These are phyloP conservation scores for Lophiotrema nucula DNA, from an alignment of 495 filamentous ascomycete species.

Conservation along the genomic window DNA sequence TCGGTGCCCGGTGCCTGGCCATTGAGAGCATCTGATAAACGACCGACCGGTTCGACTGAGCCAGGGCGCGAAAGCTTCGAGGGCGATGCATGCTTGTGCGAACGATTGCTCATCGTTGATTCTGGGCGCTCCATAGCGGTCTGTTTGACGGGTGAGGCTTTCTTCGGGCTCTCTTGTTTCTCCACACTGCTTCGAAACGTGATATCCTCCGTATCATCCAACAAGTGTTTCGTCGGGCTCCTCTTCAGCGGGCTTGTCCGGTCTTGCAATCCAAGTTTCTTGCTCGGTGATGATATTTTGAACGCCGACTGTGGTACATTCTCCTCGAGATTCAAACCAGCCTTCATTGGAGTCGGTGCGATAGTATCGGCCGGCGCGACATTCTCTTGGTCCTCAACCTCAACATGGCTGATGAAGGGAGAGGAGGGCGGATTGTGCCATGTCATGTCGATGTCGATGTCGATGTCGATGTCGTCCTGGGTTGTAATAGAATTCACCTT, in stretches of 20 bases:
- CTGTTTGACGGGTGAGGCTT: conserved; percentile 26
- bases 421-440: conserved; percentile 41
- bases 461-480: conserved; percentile 33
- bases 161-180: conserved; percentile 17
- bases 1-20: background rate
- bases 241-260: conserved; percentile 15
- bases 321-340: conserved; percentile 6
- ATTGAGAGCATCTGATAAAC: background rate
- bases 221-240: conserved; percentile 14
- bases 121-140: conserved; percentile 8
- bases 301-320: conserved; percentile 22
- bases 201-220: conserved; percentile 14
- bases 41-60: conserved; percentile 19
- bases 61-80: conserved; percentile 18
- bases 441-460: too few species aligned
- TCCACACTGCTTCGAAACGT: background rate
- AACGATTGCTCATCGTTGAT: conserved; percentile 16
- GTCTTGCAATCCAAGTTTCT: conserved; percentile 21
- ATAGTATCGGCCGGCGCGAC: conserved; percentile 22
- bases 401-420: conserved; percentile 39
- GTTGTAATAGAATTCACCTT: conserved; percentile 15
- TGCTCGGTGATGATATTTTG: conserved; percentile 24
- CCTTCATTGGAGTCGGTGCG: conserved; percentile 24
- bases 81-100: conserved; percentile 17
- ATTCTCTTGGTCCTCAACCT: conserved; percentile 36